phyloP scores from a whole-genome alignment of 495 filamentous ascomycete genomes.

The Penicillium verhagenii region DNA sequence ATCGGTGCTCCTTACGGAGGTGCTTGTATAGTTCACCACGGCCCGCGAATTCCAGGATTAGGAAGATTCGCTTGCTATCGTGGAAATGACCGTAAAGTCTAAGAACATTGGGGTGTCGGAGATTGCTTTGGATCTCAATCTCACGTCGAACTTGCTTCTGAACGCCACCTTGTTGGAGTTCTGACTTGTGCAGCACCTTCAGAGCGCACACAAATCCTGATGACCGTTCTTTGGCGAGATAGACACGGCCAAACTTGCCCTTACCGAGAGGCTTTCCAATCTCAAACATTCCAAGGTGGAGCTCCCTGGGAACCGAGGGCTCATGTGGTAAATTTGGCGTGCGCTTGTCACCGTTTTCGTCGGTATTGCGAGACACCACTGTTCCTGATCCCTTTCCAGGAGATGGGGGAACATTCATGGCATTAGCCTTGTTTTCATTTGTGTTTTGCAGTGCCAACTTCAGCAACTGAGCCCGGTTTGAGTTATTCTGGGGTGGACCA shows the following conservation, averaged over 20 bases:
- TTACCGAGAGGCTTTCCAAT: slow-evolving; percentile 95
- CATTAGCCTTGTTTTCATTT: slow-evolving; percentile 54
- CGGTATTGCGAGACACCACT: slow-evolving; percentile 45
- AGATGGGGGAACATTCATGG: slow-evolving; percentile 37
- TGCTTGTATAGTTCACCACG: slow-evolving; percentile 98
- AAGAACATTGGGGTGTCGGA: slow-evolving; percentile 94
- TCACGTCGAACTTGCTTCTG: slow-evolving; percentile 97
- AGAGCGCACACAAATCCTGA: slow-evolving; percentile 93
- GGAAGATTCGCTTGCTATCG: slow-evolving; percentile 91
- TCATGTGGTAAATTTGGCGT: slow-evolving; percentile 56
- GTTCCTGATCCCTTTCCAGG: slow-evolving; percentile 34
- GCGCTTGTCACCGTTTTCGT: slow-evolving; percentile 57
- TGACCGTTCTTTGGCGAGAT: slow-evolving; percentile 86
- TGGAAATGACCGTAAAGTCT: slow-evolving; percentile 96
- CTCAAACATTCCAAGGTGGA: slow-evolving; percentile 98
- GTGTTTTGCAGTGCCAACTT: slow-evolving; percentile 81
- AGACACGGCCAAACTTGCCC: slow-evolving; percentile 96
- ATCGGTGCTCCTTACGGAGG: slow-evolving; percentile 79
- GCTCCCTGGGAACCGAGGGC: slow-evolving; percentile 64
- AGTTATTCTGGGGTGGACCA: slow-evolving; percentile 55
- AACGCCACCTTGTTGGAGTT: slow-evolving; percentile 86
- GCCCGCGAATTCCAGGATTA: slow-evolving; percentile 94
- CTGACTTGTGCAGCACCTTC: slow-evolving; percentile 94
- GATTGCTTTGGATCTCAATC: slow-evolving; percentile 96
- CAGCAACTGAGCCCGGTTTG: slow-evolving; percentile 67